Evolutionary conservation across 2,329 filamentous ascomycete species (phyloP).

Genomic region (Aspergillus quadricinctus): DNA sequence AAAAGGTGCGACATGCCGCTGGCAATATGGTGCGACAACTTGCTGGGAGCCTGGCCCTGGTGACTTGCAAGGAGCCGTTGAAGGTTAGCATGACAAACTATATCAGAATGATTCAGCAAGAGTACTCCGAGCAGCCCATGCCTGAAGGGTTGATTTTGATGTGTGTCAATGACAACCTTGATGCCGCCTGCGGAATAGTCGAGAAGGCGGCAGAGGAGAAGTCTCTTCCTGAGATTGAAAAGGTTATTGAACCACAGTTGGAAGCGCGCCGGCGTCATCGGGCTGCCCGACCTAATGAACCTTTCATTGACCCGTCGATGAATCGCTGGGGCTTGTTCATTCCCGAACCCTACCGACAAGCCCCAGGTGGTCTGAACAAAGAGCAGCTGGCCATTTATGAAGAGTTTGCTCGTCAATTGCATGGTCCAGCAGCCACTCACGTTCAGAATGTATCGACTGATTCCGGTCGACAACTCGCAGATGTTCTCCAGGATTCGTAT

Average conservation of each 20-base stretch:
- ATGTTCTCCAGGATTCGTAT: constrained; percentile 60
- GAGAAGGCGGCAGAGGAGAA: constrained; percentile 94
- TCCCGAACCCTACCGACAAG: constrained; percentile 86
- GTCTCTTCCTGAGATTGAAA: constrained; percentile 89
- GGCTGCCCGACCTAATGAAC: constrained; percentile 69
- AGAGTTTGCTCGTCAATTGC: constrained; percentile 84
- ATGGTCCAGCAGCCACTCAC: constrained; percentile 54
- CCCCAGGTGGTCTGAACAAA: constrained; percentile 74
- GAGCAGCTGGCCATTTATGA: constrained; percentile 96
- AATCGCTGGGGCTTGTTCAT: constrained; percentile 93
- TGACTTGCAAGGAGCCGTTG: constrained; percentile 97
- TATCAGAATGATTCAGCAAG: constrained; percentile 75
- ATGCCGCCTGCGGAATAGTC: constrained; percentile 86
- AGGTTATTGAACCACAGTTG: constrained; percentile 78
- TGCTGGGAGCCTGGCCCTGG: constrained; percentile 85
- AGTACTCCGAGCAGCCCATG: constrained; percentile 64
- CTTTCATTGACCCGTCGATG: constrained; percentile 75
- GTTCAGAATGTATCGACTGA: constrained; percentile 56
- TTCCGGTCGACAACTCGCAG: constrained; percentile 56
- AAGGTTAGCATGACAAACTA: constrained; percentile 97
- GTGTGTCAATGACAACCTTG: constrained; percentile 97
- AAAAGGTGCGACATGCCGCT: constrained; percentile 77
- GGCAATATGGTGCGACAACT: constrained; percentile 94
- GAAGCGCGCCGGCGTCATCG: constrained; percentile 73
- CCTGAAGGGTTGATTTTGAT: constrained; percentile 95